A percentile compares a stretch with the other conserved stretches of the same genome.
Conservation (phyloP, 2,329 filamentous ascomycete species). For the Clonostachys rhizophaga region DNA sequence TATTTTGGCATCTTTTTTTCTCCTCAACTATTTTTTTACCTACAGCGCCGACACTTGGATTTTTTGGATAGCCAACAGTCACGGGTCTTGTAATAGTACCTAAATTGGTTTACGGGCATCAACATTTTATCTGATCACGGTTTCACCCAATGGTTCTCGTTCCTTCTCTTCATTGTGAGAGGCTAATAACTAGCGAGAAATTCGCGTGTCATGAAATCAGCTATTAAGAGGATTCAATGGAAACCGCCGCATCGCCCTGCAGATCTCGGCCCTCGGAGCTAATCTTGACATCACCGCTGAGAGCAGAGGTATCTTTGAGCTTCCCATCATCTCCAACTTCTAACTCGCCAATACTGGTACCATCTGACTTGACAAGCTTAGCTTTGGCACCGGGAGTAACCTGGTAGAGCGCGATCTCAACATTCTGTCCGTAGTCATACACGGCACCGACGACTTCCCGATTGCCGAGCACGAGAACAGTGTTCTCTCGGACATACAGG, state of each 20-base stretch:
- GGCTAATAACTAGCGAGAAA: too few relatives aligned
- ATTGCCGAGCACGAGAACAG: conserved; percentile 39
- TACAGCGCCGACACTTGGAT: too few relatives aligned
- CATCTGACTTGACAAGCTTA: conserved; percentile 34
- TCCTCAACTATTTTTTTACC: too few relatives aligned
- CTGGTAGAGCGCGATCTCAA: conserved; percentile 43
- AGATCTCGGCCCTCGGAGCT: conserved; percentile 12
- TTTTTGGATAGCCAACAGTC: too few relatives aligned
- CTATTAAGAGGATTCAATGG: conserved; percentile 13
- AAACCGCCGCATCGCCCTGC: conserved; percentile 15
- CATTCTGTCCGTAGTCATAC: conserved; percentile 39
- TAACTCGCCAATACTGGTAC: conserved; percentile 31
- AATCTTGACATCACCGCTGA: conserved; percentile 28
- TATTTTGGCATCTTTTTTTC: too few relatives aligned
- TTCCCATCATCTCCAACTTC: conserved; percentile 30
- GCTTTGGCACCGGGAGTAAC: conserved; percentile 31
- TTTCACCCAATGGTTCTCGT: neutral
- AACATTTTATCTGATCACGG: neutral
- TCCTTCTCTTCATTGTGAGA: too few relatives aligned
- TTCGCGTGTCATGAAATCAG: neutral
- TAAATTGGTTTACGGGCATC: too few relatives aligned
- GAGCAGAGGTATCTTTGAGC: conserved; percentile 27
- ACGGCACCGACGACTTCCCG: conserved; percentile 30
- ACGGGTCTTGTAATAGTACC: too few relatives aligned
- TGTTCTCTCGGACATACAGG: conserved; percentile 51